Evolutionary conservation across 768 basidiomycete genomes (phyloP).

Genomic region (Leccinum sublutescens): DNA sequence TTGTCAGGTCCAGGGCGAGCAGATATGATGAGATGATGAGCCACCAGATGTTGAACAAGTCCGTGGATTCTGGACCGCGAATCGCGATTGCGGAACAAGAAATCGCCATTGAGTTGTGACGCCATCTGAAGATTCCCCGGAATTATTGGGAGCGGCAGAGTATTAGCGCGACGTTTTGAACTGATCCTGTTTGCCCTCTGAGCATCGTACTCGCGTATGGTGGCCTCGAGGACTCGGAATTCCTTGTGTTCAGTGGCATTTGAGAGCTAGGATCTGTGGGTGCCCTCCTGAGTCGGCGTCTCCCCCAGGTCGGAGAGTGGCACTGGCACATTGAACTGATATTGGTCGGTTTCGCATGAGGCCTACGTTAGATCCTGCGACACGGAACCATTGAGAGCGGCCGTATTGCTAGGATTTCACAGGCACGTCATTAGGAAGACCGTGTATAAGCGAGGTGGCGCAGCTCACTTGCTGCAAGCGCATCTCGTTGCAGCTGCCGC

Average conservation of each 20-base stretch:
- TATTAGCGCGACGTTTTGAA: slow-evolving; percentile 14
- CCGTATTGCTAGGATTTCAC: neutral
- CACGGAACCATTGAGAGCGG: slow-evolving; percentile 44
- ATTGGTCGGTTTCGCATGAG: too few relatives aligned
- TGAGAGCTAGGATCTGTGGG: slow-evolving; percentile 38
- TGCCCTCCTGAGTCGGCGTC: slow-evolving; percentile 27
- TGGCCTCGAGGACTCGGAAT: slow-evolving; percentile 8
- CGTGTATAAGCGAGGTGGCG: neutral
- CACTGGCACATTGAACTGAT: slow-evolving; percentile 41
- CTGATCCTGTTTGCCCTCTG: slow-evolving; percentile 14
- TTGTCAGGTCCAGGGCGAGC: slow-evolving; percentile 33
- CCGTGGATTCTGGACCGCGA: slow-evolving; percentile 7
- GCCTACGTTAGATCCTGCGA: slow-evolving; percentile 37
- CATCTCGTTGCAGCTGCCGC: too few relatives aligned
- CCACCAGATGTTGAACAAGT: slow-evolving; percentile 38
- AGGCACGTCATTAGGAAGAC: too few relatives aligned
- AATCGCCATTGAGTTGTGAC: slow-evolving; percentile 14
- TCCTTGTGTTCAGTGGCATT: slow-evolving; percentile 32
- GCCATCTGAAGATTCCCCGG: slow-evolving; percentile 29
- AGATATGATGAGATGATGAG: slow-evolving; percentile 32
- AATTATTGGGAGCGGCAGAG: slow-evolving; percentile 49
- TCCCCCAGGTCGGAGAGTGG: slow-evolving; percentile 59
- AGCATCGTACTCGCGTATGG: slow-evolving; percentile 27
- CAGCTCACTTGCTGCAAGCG: neutral
- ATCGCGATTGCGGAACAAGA: slow-evolving; percentile 11